These are phyloP conservation scores for Daldinia caldariorum DNA, from an alignment of 495 filamentous ascomycete genomes.

Conservation along the genomic window DNA sequence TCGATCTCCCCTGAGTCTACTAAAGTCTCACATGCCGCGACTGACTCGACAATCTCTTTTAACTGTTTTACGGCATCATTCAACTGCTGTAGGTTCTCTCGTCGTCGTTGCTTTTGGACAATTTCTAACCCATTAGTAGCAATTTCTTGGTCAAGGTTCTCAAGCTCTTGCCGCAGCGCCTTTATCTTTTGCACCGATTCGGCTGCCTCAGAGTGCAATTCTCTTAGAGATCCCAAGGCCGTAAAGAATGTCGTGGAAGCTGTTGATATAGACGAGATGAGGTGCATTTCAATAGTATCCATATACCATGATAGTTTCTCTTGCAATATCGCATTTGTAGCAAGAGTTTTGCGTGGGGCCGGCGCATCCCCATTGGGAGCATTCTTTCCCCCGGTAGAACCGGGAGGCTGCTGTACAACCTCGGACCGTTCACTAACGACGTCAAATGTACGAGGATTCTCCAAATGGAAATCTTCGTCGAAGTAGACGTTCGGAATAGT, in stretches of 20 bases:
- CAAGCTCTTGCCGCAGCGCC: slow-evolving; percentile 77
- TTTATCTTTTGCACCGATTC: slow-evolving; percentile 91
- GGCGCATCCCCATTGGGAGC: slow-evolving; percentile 68
- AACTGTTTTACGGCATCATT: slow-evolving; percentile 85
- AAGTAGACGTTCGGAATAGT: slow-evolving; percentile 95
- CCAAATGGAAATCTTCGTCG: slow-evolving; percentile 92
- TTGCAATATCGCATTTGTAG: slow-evolving; percentile 98
- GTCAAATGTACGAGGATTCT: slow-evolving; percentile 96
- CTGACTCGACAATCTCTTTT: slow-evolving; percentile 76
- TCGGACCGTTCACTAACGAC: slow-evolving; percentile 96
- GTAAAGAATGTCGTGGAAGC: slow-evolving; percentile 97
- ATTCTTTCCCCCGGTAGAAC: slow-evolving; percentile 63
- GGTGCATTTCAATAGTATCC: slow-evolving; percentile 97
- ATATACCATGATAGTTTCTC: slow-evolving; percentile 99
- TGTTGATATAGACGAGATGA: slow-evolving; percentile 94
- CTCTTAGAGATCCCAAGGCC: slow-evolving; percentile 87
- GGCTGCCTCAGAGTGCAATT: slow-evolving; percentile 90
- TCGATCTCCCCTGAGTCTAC: slow-evolving; percentile 85
- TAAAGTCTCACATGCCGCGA: slow-evolving; percentile 78
- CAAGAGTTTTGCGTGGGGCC: slow-evolving; percentile 83
- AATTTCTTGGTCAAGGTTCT: slow-evolving; percentile 84
- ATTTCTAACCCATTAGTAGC: slow-evolving; percentile 87
- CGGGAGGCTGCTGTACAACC: slow-evolving; percentile 75
- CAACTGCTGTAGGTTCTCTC: slow-evolving; percentile 86
- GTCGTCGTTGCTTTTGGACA: slow-evolving; percentile 78